These are phyloP conservation scores for Dendrobium catenatum DNA, from an alignment of 106 monocot genomes.

Conservation along the genomic window DNA sequence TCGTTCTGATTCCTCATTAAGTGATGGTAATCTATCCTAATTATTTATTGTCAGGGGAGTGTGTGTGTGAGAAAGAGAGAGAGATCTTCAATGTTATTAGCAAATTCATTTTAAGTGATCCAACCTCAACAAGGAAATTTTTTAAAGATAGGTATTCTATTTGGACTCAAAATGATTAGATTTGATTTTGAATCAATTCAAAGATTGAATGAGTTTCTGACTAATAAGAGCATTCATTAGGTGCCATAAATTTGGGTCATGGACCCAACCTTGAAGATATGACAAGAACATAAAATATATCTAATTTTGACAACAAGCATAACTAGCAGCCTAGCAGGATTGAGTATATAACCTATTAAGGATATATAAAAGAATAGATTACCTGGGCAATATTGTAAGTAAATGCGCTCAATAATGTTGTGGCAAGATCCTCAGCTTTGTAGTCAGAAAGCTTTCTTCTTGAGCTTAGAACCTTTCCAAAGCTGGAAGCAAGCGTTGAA, in stretches of 20 bases:
- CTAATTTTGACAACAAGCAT: not conserved
- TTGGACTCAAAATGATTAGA: not conserved
- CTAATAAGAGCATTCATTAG: not conserved
- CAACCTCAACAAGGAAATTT: not conserved
- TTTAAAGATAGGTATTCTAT: not conserved
- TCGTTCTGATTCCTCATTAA: no score
- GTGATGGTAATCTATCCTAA: not conserved
- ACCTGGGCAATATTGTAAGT: constrained; percentile 83
- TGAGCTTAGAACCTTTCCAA: constrained; percentile 63
- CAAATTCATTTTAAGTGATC: not conserved
- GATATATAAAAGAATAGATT: constrained; percentile 10
- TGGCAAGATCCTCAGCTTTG: constrained; percentile 61
- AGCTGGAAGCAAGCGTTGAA: constrained; percentile 80
- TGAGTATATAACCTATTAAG: not conserved
- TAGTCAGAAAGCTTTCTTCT: constrained; percentile 56
- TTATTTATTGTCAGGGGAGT: not conserved
- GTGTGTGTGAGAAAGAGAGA: not conserved
- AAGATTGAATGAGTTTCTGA: not conserved
- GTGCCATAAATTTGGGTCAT: not conserved
- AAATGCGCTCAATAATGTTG: constrained; percentile 65
- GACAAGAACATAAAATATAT: not conserved
- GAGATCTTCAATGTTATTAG: not conserved
- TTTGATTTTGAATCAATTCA: not conserved
- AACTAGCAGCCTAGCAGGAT: not conserved
- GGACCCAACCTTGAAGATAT: not conserved